phyloP scores from a whole-genome alignment of 352 stramenopile species.

The Phytophthora constricta region DNA sequence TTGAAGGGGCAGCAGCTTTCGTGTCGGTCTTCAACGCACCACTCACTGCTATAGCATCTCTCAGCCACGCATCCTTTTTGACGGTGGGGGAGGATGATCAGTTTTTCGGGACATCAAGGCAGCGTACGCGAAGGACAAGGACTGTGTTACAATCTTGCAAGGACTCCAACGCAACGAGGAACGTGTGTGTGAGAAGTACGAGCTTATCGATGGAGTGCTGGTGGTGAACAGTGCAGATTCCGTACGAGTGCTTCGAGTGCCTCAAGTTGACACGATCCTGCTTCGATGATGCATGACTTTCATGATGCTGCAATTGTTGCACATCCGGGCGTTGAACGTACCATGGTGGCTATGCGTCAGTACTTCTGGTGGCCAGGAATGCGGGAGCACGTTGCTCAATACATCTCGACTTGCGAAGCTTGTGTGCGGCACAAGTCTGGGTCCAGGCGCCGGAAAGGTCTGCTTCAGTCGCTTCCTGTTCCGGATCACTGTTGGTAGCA shows the following conservation, averaged over 20 bases:
- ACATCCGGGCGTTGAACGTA: not conserved
- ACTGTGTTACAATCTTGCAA: slow-evolving; percentile 1
- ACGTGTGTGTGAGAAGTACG: not conserved
- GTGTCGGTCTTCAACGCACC: not conserved
- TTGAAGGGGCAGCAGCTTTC: slow-evolving; percentile 2
- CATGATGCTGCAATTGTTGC: slow-evolving; percentile 6
- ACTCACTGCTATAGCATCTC: not conserved
- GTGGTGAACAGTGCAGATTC: slow-evolving; percentile 2
- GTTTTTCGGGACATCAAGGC: slow-evolving; percentile 4
- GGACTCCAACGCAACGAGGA: not conserved
- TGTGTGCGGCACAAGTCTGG: not conserved
- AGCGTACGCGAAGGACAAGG: slow-evolving; percentile 2
- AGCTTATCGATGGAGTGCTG: not conserved
- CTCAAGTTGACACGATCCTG: slow-evolving; percentile 1
- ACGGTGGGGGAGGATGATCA: slow-evolving; percentile 5
- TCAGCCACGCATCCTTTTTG: not conserved
- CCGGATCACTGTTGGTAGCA: not conserved
- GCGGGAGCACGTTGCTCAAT: too few relatives aligned
- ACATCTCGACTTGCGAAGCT: not conserved
- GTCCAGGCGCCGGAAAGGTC: not conserved
- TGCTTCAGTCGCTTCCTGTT: not conserved
- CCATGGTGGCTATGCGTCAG: too few relatives aligned
- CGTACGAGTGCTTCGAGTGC: not conserved
- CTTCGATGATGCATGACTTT: slow-evolving; percentile 14
- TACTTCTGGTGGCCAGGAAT: too few relatives aligned